Base-by-base conservation (phyloP, 2,329 filamentous ascomycete genomes). In the Cytospora paraplurivora region DNA sequence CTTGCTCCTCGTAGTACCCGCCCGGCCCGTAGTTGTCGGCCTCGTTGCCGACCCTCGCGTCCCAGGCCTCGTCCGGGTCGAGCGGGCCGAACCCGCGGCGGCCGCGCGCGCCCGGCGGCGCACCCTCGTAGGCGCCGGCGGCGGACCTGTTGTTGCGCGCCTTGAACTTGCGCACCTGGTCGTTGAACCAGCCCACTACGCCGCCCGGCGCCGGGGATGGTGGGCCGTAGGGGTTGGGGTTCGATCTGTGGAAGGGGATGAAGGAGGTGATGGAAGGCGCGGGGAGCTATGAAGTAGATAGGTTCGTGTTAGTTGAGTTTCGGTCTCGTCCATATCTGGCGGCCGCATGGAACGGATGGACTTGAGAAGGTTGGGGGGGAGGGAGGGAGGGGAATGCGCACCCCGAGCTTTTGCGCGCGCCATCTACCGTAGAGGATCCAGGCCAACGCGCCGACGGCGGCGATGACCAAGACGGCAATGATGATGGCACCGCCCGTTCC, bases 41-140 rank as follows among this genome's bases (percentile, higher is more conserved):
- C 74, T 93, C 91, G 69, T 87, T 82, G 63, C 90, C 90, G 5
- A 96, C 91, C 65, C 90, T 82, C 67, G 90, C 78, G 77, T 95
- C 91, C 92, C 92, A 96, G 1, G 91, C 91, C 72, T 93, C 91
- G 73, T 96, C 92, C 1, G 90, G 90, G 71, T 95, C 92, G 53
- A 92, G 82, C 4, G 87, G 81, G 1, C 88, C 86, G 73, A 90
- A 88, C 27, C 86, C 86, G 60, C 84, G 76, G 61, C 81, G 80
- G 62, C 79, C 77, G 38, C 75, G 67, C 21, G 71, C 71, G 61
- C 74, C 77, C 51, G 75, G 74, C 7, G 77, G 72, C 6, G 83
- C 77, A 70, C 81, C 80, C 69, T 93, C 90, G 78, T 92, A 93
- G 54, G 88, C 88, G 68, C 90, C 91, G 1, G 83, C 80, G 0